Evolutionary conservation across 2,329 filamentous ascomycete species (phyloP).

Genomic region (Colletotrichum sp.): DNA sequence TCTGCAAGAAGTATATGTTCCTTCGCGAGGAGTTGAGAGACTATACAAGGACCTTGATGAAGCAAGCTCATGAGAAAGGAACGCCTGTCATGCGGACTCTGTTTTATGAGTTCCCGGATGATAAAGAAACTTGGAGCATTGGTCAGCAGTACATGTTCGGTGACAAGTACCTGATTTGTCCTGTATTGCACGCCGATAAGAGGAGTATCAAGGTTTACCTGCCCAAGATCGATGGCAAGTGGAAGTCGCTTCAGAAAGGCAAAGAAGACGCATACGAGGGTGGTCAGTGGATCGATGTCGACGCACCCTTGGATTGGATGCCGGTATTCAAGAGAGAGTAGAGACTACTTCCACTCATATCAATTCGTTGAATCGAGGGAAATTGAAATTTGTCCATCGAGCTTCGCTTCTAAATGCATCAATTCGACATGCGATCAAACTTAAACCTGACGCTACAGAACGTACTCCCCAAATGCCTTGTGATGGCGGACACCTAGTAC

Average conservation of each 20-base stretch:
- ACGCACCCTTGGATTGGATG: conserved; percentile 23
- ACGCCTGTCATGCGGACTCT: conserved; percentile 65
- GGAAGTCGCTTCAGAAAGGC: conserved; percentile 12
- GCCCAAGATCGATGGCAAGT: conserved; percentile 34
- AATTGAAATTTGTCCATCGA: background rate
- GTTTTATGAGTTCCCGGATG: conserved; percentile 68
- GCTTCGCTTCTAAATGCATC: background rate
- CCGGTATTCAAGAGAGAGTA: conserved; percentile 17
- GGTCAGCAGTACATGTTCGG: conserved; percentile 71
- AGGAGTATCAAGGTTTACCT: conserved; percentile 55
- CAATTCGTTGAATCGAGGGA: background rate
- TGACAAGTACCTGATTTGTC: conserved; percentile 60
- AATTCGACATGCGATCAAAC: background rate
- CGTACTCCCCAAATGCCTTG: background rate
- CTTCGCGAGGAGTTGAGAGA: conserved; percentile 62
- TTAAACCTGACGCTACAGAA: background rate
- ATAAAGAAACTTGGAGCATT: conserved; percentile 58
- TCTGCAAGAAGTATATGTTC: conserved; percentile 63
- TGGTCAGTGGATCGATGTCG: conserved; percentile 16
- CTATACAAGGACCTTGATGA: conserved; percentile 65
- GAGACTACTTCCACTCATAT: background rate
- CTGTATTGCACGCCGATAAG: conserved; percentile 56
- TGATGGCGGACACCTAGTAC: background rate
- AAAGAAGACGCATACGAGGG: background rate
- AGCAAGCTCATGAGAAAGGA: conserved; percentile 62